Percentiles rank a stretch among this genome's conserved stretches.
phyloP scores from a whole-genome alignment of 305 asterid species.

The Solanum chacoense region DNA sequence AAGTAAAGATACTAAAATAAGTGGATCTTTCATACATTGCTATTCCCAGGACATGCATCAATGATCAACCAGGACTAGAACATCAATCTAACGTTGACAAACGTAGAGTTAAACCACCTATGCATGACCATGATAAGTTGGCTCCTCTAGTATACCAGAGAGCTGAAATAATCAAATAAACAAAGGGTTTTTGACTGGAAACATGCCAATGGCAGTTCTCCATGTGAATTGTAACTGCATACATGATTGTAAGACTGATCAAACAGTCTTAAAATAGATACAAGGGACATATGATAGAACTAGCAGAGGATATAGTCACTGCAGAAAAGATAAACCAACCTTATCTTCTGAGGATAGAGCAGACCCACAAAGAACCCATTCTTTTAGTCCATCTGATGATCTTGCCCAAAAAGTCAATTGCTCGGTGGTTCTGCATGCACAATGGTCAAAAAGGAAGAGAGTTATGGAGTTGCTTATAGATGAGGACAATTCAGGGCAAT shows the following conservation, averaged over 20 bases:
- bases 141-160: neutral
- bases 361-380: constrained; percentile 78
- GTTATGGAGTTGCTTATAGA: neutral
- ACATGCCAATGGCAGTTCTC: neutral
- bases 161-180: neutral
- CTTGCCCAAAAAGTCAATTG: constrained; percentile 33
- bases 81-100: neutral
- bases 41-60: neutral
- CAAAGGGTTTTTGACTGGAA: neutral
- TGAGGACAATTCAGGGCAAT: neutral
- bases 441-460: constrained; percentile 5
- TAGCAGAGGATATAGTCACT: neutral
- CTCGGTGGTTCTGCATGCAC: constrained; percentile 30
- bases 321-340: constrained; percentile 34
- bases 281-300: neutral
- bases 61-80: neutral
- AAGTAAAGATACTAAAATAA: neutral
- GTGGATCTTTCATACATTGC: neutral
- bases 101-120: neutral
- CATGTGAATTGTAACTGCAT: neutral
- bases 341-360: constrained; percentile 71
- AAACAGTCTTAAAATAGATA: neutral
- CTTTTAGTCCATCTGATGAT: constrained; percentile 34
- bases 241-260: neutral
- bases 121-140: neutral